Evolutionary conservation across 371 early-diverging fungal species (phyloP).

Genomic region (Umbelopsis sp.): DNA sequence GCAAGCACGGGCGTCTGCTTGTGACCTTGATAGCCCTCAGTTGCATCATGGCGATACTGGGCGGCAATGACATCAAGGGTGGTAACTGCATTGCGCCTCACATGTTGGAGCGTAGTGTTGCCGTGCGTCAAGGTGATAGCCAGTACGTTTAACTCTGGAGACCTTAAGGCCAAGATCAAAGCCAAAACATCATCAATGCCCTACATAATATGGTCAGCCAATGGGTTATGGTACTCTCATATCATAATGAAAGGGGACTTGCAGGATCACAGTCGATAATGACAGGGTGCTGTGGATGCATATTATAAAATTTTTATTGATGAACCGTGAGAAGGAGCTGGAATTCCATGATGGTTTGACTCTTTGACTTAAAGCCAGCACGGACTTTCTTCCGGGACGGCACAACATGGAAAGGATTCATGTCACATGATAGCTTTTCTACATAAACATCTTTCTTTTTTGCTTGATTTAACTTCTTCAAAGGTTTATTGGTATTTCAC

Average conservation of each 20-base stretch:
- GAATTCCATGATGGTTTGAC: too few species aligned
- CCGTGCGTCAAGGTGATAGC: conserved; percentile 59
- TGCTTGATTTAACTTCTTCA: too few species aligned
- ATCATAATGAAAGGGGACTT: neutral
- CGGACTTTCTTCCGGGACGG: too few species aligned
- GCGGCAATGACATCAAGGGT: conserved; percentile 37
- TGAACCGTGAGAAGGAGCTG: neutral
- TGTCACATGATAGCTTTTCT: too few species aligned
- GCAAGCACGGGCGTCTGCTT: conserved; percentile 47
- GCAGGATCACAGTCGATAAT: conserved; percentile 11
- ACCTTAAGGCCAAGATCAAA: conserved; percentile 47
- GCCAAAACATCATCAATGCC: conserved; percentile 63
- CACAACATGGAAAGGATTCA: too few species aligned
- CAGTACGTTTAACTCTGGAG: conserved; percentile 50
- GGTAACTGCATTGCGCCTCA: conserved; percentile 33
- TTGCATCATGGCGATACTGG: conserved; percentile 32
- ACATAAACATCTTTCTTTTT: too few species aligned
- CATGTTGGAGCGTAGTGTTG: conserved; percentile 40
- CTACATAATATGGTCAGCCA: neutral
- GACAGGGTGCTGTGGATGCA: neutral
- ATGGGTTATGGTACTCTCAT: too few species aligned
- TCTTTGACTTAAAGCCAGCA: too few species aligned
- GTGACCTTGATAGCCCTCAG: conserved; percentile 26
- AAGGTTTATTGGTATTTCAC: too few species aligned
- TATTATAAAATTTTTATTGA: too few species aligned